Evolutionary conservation across 1,139 yeast genomes (phyloP).

Genomic region (Diutina catenulata): DNA sequence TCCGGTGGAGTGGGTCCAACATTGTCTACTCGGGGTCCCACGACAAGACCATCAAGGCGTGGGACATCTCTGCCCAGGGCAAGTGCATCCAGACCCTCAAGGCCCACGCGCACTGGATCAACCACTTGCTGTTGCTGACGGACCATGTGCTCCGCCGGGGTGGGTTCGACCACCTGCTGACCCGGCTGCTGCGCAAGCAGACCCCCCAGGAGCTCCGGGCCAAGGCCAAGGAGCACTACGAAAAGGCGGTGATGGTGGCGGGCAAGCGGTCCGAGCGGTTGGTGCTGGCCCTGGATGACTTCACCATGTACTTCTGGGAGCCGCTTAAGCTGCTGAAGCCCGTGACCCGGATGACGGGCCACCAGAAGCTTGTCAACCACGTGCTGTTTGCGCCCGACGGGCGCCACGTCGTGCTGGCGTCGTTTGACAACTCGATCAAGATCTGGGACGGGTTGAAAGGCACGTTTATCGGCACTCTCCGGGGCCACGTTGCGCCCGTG

Average conservation of each 20-base stretch:
- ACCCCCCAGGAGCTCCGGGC: conserved; percentile 20
- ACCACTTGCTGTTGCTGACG: conserved; percentile 83
- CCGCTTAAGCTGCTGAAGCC: conserved; percentile 77
- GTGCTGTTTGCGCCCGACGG: conserved; percentile 97
- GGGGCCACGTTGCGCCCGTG: conserved; percentile 97
- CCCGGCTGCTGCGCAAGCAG: conserved; percentile 11
- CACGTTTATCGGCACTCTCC: conserved; percentile 73
- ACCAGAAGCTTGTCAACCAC: conserved; percentile 91
- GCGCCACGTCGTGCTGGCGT: conserved; percentile 77
- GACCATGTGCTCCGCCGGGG: conserved; percentile 84
- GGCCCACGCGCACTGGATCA: conserved; percentile 97
- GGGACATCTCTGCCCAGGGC: conserved; percentile 76
- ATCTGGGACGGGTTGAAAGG: conserved; percentile 96
- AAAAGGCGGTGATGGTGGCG: conserved; percentile 62
- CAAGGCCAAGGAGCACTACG: conserved; percentile 42
- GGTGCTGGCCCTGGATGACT: conserved; percentile 94
- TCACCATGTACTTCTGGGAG: conserved; percentile 97
- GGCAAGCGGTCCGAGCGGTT: conserved; percentile 68
- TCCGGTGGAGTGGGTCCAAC: conserved; percentile 91
- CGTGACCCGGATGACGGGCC: conserved; percentile 89
- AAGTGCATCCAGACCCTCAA: conserved; percentile 67
- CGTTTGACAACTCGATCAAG: conserved; percentile 90
- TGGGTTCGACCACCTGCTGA: conserved; percentile 47
- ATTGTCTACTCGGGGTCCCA: conserved; percentile 85
- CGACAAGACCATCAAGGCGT: conserved; percentile 85